A percentile compares a stretch with the other conserved stretches of the same genome.
Conservation (phyloP, 768 basidiomycete genomes). For the Collybia sordida region DNA sequence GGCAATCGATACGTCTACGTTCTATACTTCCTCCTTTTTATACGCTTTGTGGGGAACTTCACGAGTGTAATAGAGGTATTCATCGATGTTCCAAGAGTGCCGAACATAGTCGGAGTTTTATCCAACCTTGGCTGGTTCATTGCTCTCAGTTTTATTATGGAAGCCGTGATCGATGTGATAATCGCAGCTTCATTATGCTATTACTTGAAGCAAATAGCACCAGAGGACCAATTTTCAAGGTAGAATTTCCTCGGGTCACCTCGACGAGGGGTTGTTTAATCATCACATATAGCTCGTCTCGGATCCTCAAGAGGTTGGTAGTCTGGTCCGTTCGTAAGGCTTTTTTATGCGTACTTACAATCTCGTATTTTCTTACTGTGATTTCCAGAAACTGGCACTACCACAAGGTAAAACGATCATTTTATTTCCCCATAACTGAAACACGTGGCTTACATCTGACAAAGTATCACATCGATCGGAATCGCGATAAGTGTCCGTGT, state of each 20-base stretch:
- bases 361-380: too few relatives aligned
- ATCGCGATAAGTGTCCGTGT: constrained; percentile 19
- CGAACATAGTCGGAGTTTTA: constrained; percentile 16
- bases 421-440: too few relatives aligned
- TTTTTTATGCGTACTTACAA: not conserved
- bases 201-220: constrained; percentile 7
- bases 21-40: constrained; percentile 14
- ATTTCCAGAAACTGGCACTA: constrained; percentile 19
- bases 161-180: constrained; percentile 20
- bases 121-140: constrained; percentile 22
- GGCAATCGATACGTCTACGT: constrained; percentile 9
- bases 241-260: not conserved
- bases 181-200: constrained; percentile 20
- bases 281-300: constrained; percentile 18
- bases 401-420: constrained; percentile 17
- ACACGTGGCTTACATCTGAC: not conserved
- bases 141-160: constrained; percentile 15
- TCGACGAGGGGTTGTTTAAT: too few relatives aligned
- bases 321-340: constrained; percentile 23
- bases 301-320: constrained; percentile 17
- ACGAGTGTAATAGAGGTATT: constrained; percentile 17
- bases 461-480: constrained; percentile 20
- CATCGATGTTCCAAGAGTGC: constrained; percentile 19
- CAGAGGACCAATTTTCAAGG: not conserved
- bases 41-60: constrained; percentile 17